These are phyloP conservation scores for Talaromyces sp. DNA, from an alignment of 2,329 filamentous ascomycete species.

Conservation along the genomic window DNA sequence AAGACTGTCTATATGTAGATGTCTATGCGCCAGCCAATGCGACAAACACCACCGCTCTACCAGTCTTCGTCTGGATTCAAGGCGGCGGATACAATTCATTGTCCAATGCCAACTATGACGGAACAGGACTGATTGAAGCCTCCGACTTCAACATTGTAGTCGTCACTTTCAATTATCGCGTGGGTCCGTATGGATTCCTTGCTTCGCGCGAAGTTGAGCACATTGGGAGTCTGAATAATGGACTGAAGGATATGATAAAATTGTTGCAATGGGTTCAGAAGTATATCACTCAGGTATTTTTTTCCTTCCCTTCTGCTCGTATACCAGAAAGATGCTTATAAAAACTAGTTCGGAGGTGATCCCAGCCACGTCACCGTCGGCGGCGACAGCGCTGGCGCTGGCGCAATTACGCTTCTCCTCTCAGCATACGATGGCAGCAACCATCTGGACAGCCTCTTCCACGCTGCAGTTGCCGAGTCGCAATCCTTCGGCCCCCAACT, in stretches of 20 bases:
- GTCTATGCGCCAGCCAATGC: constrained; percentile 35
- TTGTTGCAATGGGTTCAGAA: constrained; percentile 24
- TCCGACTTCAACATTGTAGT: constrained; percentile 24
- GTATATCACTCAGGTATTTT: constrained; percentile 28
- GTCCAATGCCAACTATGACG: constrained; percentile 57
- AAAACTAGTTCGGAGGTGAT: constrained; percentile 27
- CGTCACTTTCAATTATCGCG: constrained; percentile 24
- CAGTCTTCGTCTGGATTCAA: constrained; percentile 60
- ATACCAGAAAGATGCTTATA: not conserved
- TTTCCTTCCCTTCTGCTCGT: not conserved
- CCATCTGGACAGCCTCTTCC: constrained; percentile 43
- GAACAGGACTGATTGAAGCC: constrained; percentile 55
- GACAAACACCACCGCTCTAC: constrained; percentile 46
- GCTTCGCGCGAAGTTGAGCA: constrained; percentile 43
- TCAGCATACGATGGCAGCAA: constrained; percentile 48
- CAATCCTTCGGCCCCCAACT: constrained; percentile 49
- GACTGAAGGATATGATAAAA: constrained; percentile 21
- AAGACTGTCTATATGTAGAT: constrained; percentile 42
- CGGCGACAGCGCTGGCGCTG: constrained; percentile 26
- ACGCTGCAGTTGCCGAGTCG: constrained; percentile 51
- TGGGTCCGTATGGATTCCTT: constrained; percentile 25
- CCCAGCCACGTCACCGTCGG: constrained; percentile 24
- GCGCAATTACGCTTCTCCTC: constrained; percentile 58
- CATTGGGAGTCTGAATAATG: constrained; percentile 24
- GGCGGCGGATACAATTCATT: constrained; percentile 59